Base-by-base conservation (phyloP, 495 filamentous ascomycete species). In the Trichoderma virens region DNA sequence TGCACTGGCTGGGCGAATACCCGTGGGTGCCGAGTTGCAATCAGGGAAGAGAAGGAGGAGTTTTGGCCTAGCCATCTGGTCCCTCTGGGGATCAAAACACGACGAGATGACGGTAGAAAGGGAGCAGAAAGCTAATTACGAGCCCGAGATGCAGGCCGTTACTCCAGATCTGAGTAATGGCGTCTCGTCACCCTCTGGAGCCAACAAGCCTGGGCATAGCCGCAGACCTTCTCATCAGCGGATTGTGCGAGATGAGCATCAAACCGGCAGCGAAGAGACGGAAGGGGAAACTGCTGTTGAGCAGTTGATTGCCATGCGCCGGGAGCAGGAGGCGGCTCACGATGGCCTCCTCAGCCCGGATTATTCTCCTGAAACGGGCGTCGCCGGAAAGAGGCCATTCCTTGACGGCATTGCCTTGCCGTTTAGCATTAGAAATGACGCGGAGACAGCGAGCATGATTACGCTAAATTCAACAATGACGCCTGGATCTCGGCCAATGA, bases 31-130 rank as follows among this genome's bases (percentile, higher is more conserved):
- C 8, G 78, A 82, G 41, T 67, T 83, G 45, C 47, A 27, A 20
- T 65, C 71, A 35, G 73, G 74, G 73, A 79, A 75, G 71, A 83
- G 83, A 68, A 82, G 72, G 60, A 85, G 82, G 74, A 88, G 89
- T 68, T 85, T 87, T 71, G 92, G 91, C 3, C 79, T 97, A 74
- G 84, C 85, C 35, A 73, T 96, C 34, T 97, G 93, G 93, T 88
- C 84, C 54, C 75, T 85, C 13, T 92, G 92, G 88, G 93, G 90
- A 13, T 91, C 88, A 66, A 94, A 87, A 70, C 92, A 96, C 67
- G 93, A 97, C 71, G 82, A 92, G 75, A 82, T 80, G 51, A 88
- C 87, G 13, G 79, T 94, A 11, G 70, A 78, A 30, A 73, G 75
- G 51, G 84, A 86, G 66, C 65, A 75, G 30, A 73, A 75, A 45